Conservation (phyloP, 2,329 filamentous ascomycete species). For the Cryphonectria radicalis region DNA sequence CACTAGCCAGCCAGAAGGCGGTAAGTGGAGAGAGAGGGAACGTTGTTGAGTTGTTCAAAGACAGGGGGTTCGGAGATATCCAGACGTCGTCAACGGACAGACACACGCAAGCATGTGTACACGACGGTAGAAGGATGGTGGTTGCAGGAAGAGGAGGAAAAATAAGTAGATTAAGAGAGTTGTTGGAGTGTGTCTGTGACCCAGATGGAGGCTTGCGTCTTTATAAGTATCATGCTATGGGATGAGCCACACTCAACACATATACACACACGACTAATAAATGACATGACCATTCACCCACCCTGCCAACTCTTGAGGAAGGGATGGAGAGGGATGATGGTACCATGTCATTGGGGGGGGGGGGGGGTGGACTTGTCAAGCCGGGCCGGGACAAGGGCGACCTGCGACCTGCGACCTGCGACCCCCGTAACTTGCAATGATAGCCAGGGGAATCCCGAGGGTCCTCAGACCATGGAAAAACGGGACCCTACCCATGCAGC, state of each 20-base stretch:
- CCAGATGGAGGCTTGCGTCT: slow-evolving; percentile 17
- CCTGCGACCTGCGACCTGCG: slow-evolving; percentile 23
- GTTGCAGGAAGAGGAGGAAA: slow-evolving; percentile 2
- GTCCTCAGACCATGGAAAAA: slow-evolving; percentile 23
- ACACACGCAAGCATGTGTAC: slow-evolving; percentile 22
- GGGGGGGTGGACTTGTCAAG: slow-evolving; percentile 15
- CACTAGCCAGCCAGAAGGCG: slow-evolving; percentile 14
- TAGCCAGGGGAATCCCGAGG: slow-evolving; percentile 21
- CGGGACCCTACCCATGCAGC: slow-evolving; percentile 14
- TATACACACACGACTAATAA: neutral
- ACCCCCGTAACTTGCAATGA: slow-evolving; percentile 20
- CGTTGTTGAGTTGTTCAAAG: slow-evolving; percentile 19
- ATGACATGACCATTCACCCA: neutral
- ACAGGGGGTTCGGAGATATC: slow-evolving; percentile 29
- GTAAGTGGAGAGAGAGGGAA: slow-evolving; percentile 21
- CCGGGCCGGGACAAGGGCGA: slow-evolving; percentile 23
- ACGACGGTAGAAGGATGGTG: slow-evolving; percentile 18
- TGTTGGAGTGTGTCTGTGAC: neutral
- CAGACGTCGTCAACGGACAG: slow-evolving; percentile 21
- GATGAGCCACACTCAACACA: slow-evolving; percentile 13
- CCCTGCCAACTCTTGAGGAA: slow-evolving; percentile 6
- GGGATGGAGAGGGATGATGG: slow-evolving; percentile 19
- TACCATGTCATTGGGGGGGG: neutral
- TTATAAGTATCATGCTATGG: slow-evolving; percentile 29
- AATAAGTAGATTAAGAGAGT: slow-evolving; percentile 17